Percentiles rank a stretch among this genome's conserved stretches.
These are phyloP conservation scores for Senecio squalidus DNA, from an alignment of 140 eudicot genomes.

Conservation along the genomic window DNA sequence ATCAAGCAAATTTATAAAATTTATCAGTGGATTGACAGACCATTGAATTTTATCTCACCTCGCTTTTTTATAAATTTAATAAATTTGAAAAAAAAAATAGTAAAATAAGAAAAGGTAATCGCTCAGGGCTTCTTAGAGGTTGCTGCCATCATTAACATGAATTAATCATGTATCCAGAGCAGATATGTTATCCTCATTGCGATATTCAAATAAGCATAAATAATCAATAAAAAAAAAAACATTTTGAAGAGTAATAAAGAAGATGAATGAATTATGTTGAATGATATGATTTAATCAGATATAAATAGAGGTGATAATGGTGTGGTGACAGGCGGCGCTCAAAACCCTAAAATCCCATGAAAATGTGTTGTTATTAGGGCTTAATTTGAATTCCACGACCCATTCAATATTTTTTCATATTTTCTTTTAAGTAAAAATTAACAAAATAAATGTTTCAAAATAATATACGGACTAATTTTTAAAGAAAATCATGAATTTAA, in stretches of 20 bases:
- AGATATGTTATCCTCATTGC: background rate
- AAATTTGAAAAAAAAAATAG: background rate
- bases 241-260: no score
- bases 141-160: background rate
- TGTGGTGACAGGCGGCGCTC: background rate
- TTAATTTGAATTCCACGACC: slow-evolving; percentile 5
- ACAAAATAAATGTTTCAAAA: no score
- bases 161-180: background rate
- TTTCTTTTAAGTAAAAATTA: no score
- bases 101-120: background rate
- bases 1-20: slow-evolving; percentile 27
- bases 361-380: background rate
- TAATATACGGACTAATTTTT: no score
- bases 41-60: slow-evolving; percentile 45
- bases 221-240: no score
- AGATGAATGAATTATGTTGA: no score
- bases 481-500: no score
- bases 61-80: background rate
- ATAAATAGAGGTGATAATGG: slow-evolving; percentile 4
- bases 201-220: background rate
- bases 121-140: slow-evolving; percentile 10
- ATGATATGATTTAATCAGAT: background rate
- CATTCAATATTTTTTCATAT: background rate
- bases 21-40: no score
- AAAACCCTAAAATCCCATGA: slow-evolving; percentile 11